Evolutionary conservation across 2,329 filamentous ascomycete species (phyloP).

Genomic region (Blumeria hordei): DNA sequence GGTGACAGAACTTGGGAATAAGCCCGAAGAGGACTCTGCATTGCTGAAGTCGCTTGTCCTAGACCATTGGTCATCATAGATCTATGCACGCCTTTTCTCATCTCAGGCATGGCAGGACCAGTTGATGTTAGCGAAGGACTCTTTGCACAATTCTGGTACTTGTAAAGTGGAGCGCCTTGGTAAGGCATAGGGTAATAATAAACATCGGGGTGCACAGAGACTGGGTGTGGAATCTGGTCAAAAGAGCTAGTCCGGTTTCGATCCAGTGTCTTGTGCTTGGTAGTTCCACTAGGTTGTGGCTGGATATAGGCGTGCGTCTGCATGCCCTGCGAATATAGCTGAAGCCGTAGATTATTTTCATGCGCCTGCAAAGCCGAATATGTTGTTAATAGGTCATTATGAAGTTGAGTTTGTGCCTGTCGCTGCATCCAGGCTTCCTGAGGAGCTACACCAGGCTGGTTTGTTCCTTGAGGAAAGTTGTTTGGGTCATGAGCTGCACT

Average conservation of each 20-base stretch:
- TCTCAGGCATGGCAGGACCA: constrained; percentile 22
- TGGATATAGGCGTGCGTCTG: constrained; percentile 19
- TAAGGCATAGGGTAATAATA: constrained; percentile 25
- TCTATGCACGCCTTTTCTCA: constrained; percentile 31
- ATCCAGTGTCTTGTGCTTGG: constrained; percentile 22
- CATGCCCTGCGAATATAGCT: constrained; percentile 22
- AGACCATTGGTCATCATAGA: constrained; percentile 25
- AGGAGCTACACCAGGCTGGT: constrained; percentile 7
- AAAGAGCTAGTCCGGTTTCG: constrained; percentile 34
- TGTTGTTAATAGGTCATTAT: constrained; percentile 16
- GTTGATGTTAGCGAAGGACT: constrained; percentile 33
- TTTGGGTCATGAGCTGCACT: constrained; percentile 13
- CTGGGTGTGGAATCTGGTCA: constrained; percentile 34
- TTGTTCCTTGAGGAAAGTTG: constrained; percentile 7
- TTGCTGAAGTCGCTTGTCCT: constrained; percentile 17
- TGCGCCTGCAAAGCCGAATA: constrained; percentile 19
- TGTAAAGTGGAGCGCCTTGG: constrained; percentile 21
- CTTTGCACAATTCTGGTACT: constrained; percentile 24
- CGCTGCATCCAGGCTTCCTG: constrained; percentile 15
- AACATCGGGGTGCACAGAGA: constrained; percentile 30
- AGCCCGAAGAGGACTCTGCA: constrained; percentile 33
- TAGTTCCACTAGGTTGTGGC: constrained; percentile 12
- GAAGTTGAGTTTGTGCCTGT: constrained; percentile 15
- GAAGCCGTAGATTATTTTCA: constrained; percentile 21
- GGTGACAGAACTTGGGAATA: constrained; percentile 39